Conservation (phyloP, 768 basidiomycete species). For the Macrolepiota albuminosa region DNA sequence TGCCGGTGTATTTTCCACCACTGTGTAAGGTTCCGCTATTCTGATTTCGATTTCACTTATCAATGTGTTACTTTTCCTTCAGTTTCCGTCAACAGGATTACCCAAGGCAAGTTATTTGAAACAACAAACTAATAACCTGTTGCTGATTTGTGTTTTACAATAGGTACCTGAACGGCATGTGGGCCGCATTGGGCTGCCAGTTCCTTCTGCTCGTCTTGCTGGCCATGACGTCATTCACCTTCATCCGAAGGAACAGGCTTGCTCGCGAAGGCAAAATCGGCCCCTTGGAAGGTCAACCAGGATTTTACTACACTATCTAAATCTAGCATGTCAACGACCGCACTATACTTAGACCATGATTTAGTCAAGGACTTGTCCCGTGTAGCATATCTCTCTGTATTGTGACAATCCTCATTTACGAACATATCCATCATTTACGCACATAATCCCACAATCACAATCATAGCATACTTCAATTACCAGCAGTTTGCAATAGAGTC, state of each 20-base stretch:
- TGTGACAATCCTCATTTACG: neutral
- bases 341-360: neutral
- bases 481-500: neutral
- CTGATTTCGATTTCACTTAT: neutral
- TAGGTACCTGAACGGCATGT: conserved; percentile 25
- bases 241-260: conserved; percentile 25
- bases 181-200: conserved; percentile 32
- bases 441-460: neutral
- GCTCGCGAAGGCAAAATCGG: conserved; percentile 28
- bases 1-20: conserved; percentile 34
- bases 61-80: neutral
- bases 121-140: neutral
- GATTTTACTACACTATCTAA: conserved; percentile 38
- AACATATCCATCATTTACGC: neutral
- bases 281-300: conserved; percentile 30
- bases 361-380: neutral
- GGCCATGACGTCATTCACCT: conserved; percentile 22
- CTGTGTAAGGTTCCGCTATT: conserved; percentile 19
- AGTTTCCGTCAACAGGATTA: conserved; percentile 29
- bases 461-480: neutral
- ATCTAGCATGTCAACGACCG: neutral
- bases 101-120: conserved; percentile 18
- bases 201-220: conserved; percentile 27
- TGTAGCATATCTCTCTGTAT: neutral
- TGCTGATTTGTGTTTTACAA: neutral